These are phyloP conservation scores for Penicillium antarcticum DNA, from an alignment of 495 filamentous ascomycete genomes.

Conservation along the genomic window DNA sequence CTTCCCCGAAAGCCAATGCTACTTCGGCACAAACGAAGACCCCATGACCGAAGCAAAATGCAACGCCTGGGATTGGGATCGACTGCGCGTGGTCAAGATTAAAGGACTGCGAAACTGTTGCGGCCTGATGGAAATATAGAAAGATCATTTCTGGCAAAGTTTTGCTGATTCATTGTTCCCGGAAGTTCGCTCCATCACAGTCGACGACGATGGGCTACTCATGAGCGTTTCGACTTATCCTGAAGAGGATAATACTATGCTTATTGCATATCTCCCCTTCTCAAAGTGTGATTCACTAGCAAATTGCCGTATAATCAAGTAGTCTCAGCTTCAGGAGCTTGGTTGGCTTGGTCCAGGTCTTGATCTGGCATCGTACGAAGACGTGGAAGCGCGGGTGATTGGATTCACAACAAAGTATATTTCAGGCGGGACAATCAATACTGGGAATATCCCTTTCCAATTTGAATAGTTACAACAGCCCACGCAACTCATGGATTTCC, in stretches of 20 bases:
- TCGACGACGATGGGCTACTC: slow-evolving; percentile 19
- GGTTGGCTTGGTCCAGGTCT: slow-evolving; percentile 17
- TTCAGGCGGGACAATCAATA: slow-evolving; percentile 25
- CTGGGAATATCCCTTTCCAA: slow-evolving; percentile 24
- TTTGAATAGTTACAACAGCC: slow-evolving; percentile 38
- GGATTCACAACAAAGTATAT: slow-evolving; percentile 39
- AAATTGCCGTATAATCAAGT: slow-evolving; percentile 4
- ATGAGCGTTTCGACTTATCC: slow-evolving; percentile 17
- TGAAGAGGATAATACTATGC: slow-evolving; percentile 18
- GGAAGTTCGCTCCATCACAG: slow-evolving; percentile 16
- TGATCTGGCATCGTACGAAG: slow-evolving; percentile 12
- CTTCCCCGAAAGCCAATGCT: slow-evolving; percentile 14
- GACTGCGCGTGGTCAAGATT: slow-evolving; percentile 16
- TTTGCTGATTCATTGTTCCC: slow-evolving; percentile 17
- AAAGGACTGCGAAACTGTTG: slow-evolving; percentile 25
- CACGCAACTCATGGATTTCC: slow-evolving; percentile 32
- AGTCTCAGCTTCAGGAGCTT: slow-evolving; percentile 10
- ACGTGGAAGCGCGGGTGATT: slow-evolving; percentile 26
- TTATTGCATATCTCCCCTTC: slow-evolving; percentile 20
- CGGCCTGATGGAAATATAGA: slow-evolving; percentile 16
- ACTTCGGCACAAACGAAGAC: slow-evolving; percentile 10
- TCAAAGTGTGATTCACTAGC: slow-evolving; percentile 9
- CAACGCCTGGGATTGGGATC: slow-evolving; percentile 24
- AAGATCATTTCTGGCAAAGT: slow-evolving; percentile 4
- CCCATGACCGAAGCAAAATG: slow-evolving; percentile 11